phyloP scores from a whole-genome alignment of 1,139 yeast species.

The Yamadazyma mexicana region DNA sequence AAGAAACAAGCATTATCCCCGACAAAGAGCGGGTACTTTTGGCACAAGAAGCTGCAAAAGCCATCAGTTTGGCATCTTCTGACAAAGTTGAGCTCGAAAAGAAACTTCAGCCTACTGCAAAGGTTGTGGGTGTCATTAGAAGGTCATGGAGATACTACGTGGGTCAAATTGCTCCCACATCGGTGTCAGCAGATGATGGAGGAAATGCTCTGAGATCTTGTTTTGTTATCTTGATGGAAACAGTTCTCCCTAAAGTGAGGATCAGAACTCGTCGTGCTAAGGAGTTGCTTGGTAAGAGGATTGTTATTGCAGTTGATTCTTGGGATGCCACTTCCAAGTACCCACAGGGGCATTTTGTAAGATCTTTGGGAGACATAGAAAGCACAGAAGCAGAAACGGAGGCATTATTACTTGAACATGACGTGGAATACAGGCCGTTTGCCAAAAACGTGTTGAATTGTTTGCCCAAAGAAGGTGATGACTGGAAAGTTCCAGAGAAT shows the following conservation, averaged over 20 bases:
- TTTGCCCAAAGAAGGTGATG: conserved; percentile 87
- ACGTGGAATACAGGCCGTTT: conserved; percentile 95
- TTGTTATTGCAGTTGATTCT: conserved; percentile 87
- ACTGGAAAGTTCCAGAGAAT: conserved; percentile 83
- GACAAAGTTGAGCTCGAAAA: conserved; percentile 29
- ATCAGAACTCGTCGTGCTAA: conserved; percentile 85
- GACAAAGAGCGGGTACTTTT: conserved; percentile 75
- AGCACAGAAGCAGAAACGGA: conserved; percentile 96
- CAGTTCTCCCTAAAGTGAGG: conserved; percentile 81
- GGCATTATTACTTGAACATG: conserved; percentile 89
- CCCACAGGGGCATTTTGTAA: conserved; percentile 94
- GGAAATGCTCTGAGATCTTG: conserved; percentile 72
- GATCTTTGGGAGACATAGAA: conserved; percentile 87
- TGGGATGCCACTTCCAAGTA: conserved; percentile 86
- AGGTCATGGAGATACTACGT: conserved; percentile 97
- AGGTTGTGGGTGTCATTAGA: conserved; percentile 82
- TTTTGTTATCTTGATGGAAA: conserved; percentile 86
- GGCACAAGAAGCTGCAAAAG: conserved; percentile 77
- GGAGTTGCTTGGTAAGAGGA: conserved; percentile 80
- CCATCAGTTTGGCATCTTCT: conserved; percentile 30
- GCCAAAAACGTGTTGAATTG: conserved; percentile 90
- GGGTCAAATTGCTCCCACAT: conserved; percentile 86
- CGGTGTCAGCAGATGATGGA: conserved; percentile 56
- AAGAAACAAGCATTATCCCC: conserved; percentile 49
- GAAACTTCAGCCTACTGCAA: conserved; percentile 84